Percentiles rank a stretch among this genome's conserved stretches.
phyloP scores from a whole-genome alignment of 805 yeast species.

The Debaryomyces hansenii region DNA sequence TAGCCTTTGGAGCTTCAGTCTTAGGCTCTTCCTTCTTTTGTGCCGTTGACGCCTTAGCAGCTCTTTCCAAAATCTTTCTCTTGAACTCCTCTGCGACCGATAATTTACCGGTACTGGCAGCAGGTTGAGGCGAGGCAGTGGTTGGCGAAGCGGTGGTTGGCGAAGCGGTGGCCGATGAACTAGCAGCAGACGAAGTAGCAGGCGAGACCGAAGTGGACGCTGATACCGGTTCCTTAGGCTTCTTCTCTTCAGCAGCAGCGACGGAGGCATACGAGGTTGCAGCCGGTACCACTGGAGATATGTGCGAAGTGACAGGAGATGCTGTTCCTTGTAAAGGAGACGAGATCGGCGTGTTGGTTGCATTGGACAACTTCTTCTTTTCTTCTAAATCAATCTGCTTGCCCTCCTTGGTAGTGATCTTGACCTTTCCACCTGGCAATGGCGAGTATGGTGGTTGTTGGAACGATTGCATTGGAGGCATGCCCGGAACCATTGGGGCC shows the following conservation, averaged over 20 bases:
- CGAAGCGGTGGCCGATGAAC: slow-evolving; percentile 11
- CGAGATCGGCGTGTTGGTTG: slow-evolving; percentile 29
- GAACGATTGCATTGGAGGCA: slow-evolving; percentile 10
- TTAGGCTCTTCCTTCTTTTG: slow-evolving; percentile 3
- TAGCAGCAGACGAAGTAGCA: slow-evolving; percentile 6
- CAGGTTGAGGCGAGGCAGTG: slow-evolving; percentile 12
- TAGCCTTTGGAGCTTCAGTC: slow-evolving; percentile 6
- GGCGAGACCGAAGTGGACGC: slow-evolving; percentile 10
- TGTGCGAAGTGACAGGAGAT: slow-evolving; percentile 7
- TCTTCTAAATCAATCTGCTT: slow-evolving; percentile 43
- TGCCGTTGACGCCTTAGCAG: slow-evolving; percentile 11
- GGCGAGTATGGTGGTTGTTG: slow-evolving; percentile 8
- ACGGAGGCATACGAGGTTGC: slow-evolving; percentile 7
- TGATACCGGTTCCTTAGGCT: slow-evolving; percentile 3
- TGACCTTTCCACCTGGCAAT: slow-evolving; percentile 25
- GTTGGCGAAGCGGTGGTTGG: slow-evolving; percentile 7
- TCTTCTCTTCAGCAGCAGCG: slow-evolving; percentile 4
- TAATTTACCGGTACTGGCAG: slow-evolving; percentile 7
- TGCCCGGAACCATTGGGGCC: slow-evolving; percentile 10
- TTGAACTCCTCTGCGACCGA: slow-evolving; percentile 37
- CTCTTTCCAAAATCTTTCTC: slow-evolving; percentile 33
- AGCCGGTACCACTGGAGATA: slow-evolving; percentile 9
- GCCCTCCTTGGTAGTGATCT: slow-evolving; percentile 44
- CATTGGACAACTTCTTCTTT: slow-evolving; percentile 31
- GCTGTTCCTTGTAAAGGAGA: slow-evolving; percentile 28